These are phyloP conservation scores for Phyllosticta citrichinensis DNA, from an alignment of 2,329 filamentous ascomycete species.

Conservation along the genomic window DNA sequence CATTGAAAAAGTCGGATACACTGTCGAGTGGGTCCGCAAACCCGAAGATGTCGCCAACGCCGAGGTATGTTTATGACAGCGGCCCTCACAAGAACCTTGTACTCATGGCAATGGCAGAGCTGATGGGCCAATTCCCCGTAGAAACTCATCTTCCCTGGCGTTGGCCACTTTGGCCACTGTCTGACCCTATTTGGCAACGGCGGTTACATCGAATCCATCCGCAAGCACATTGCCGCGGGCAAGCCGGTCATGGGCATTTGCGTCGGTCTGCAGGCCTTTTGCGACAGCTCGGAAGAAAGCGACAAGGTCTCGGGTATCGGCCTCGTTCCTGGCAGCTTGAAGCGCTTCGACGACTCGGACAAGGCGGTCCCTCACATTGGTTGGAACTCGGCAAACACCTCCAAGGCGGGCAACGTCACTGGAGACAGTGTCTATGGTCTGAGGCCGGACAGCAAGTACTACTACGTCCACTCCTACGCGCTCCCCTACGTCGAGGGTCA, in stretches of 20 bases:
- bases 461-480: constrained; percentile 96
- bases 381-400: constrained; percentile 82
- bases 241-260: constrained; percentile 99
- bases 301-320: constrained; percentile 62
- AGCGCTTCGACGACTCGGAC: constrained; percentile 62
- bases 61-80: constrained; percentile 49
- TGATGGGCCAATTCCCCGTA: constrained; percentile 33
- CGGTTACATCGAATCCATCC: constrained; percentile 75
- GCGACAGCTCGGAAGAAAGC: constrained; percentile 75
- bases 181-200: constrained; percentile 71
- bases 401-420: constrained; percentile 29
- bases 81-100: neutral
- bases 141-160: constrained; percentile 91
- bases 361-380: constrained; percentile 99
- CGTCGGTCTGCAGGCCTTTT: constrained; percentile 85
- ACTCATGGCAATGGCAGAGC: constrained; percentile 15
- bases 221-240: constrained; percentile 72
- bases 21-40: constrained; percentile 81
- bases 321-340: constrained; percentile 59
- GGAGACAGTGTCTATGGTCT: constrained; percentile 65
- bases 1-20: constrained; percentile 89
- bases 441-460: constrained; percentile 79
- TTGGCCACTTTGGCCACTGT: constrained; percentile 97
- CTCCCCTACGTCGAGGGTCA: constrained; percentile 63
- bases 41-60: constrained; percentile 78